Conservation (phyloP, 2,329 filamentous ascomycete species). For the Ophiostoma populinum region DNA sequence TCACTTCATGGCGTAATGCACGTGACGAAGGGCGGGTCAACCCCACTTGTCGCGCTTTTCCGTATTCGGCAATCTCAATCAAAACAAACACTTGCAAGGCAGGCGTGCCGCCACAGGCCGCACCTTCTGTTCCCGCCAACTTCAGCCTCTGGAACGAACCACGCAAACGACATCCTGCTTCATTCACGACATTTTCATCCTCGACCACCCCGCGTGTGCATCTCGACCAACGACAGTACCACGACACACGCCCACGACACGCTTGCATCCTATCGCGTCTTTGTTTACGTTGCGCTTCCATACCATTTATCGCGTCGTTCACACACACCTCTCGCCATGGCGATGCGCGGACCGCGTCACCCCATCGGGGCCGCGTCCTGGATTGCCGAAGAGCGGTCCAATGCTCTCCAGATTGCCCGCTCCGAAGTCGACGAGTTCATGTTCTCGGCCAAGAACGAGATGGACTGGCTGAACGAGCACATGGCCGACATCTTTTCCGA, state of each 20-base stretch:
- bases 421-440: constrained; percentile 86
- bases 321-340: constrained; percentile 13
- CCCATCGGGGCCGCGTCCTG: constrained; percentile 70
- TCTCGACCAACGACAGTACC: neutral
- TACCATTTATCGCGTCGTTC: constrained; percentile 1
- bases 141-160: neutral
- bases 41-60: constrained; percentile 3
- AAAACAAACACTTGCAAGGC: constrained; percentile 11
- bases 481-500: constrained; percentile 87
- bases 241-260: neutral
- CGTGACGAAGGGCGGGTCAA: constrained; percentile 3
- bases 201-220: neutral
- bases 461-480: constrained; percentile 97
- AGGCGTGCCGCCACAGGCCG: neutral
- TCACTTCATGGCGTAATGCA: neutral
- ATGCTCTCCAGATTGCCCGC: constrained; percentile 56
- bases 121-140: neutral
- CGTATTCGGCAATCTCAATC: constrained; percentile 11
- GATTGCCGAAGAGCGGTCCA: constrained; percentile 69
- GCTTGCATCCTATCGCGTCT: neutral
- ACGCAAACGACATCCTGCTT: too few relatives aligned
- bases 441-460: constrained; percentile 79
- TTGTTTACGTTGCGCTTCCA: neutral
- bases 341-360: constrained; percentile 38
- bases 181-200: neutral